Base-by-base conservation (phyloP, 225 moss, liverwort and hornwort species). In the Antitrichia curtipendula region DNA sequence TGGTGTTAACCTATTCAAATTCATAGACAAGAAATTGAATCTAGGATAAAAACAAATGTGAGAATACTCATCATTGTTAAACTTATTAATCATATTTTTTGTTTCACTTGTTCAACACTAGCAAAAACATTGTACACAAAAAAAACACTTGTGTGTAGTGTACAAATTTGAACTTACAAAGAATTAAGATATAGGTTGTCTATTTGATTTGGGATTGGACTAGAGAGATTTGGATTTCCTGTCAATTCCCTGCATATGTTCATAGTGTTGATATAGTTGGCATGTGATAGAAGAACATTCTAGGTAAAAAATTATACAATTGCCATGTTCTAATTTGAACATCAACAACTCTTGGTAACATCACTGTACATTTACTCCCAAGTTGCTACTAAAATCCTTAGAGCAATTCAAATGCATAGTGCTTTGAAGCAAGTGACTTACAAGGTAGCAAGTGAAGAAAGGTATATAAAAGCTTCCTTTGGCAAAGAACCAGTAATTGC, bases 391-490 rank as follows among this genome's bases (percentile, higher is more conserved):
- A 54, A 25, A n/a, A 25, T 5, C 15, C 2, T 63, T 4, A 22
- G 6, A 62, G 6, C 23, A 47, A 61, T 36, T n/a, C 1, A 52
- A 1, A 0, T 36, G 2, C 1, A 1, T 5, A n/a, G 27, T 25
- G 13, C 19, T n/a, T 68, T 66, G 82, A 66, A 40, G 68, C 13
- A 52, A 20, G 3, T 2, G 7, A 75, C 53, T n/a, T 66, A 82
- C 82, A 82, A 28, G 8, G 53, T 19, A 53, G 66, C n/a, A 3
- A 82, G 28, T 53, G 66, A 38, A 0, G 1, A 0, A 2, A 82
- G 38, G 53, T 2, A 0, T 2, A 0, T 0, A n/a, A 82, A 0
- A 13, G 38, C 13, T 0, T 0, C 0, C 0, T 2, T 1, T 6
- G 53, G 66, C 38, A 82, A 28, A 6, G 3, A 36, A 18, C 82